Evolutionary conservation across 352 stramenopile species (phyloP), one percentile per base, ranked within the genome.

Genomic region (Stramenopiles sp.): DNA sequence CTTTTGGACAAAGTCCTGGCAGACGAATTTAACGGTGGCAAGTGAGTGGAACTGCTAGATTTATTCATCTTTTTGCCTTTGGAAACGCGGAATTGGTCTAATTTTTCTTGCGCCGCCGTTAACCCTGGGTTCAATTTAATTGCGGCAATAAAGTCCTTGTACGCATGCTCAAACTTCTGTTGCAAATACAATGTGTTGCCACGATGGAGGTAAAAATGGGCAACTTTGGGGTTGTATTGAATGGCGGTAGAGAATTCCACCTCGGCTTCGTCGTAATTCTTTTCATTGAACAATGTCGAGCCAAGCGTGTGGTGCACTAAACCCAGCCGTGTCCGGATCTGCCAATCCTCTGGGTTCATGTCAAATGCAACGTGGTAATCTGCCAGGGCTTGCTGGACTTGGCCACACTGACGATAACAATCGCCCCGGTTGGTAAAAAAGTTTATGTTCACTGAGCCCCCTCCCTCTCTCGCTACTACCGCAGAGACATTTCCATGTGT

Each of bases 221-320:
- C 32, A 1, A 77, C 76, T 76, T 78, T 78, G 74, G 4, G 25
- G 32, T 78, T 77, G 43, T 76, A 75, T 68, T 79, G 36, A 30
- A 79, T 79, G 2, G 76, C 76, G 1, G 48, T 18, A 6, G 76
- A 77, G 49, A 79, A 79, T 76, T 79, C 76, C 1, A 79, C 77
- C 34, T 79, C 76, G n/a, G 74, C 74, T 37, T 32, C 31, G 76
- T 53, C 73, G 76, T 79, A 79, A 32, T 79, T 32, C 31, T 76
- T 76, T 18, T 79, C 74, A 68, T 79, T 79, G 74, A 79, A 79
- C 3, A 79, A 68, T 25, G 37, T 34, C 4, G 77, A 35, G n/a
- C 74, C 76, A 4, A 75, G 33, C 32, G 73, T 76, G 49, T 79
- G 77, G 74, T 79, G 76, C 30, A 78, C 43, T 53, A 53, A 53